Base-by-base conservation (phyloP, 192 early-diverging fungal species). In the Coemansia sp. region DNA sequence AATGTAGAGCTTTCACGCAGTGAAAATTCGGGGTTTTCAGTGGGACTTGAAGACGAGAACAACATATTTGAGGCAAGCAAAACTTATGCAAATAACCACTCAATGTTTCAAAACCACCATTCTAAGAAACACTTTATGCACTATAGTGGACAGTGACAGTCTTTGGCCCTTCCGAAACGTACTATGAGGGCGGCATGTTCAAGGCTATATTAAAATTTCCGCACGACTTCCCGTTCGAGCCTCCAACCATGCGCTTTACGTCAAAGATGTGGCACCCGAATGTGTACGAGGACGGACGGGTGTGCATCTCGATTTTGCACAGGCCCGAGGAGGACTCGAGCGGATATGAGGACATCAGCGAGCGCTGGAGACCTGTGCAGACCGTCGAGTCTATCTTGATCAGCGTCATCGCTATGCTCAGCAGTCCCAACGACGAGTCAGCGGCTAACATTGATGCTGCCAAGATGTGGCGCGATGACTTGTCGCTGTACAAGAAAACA, bases 271-370 rank as follows among this genome's bases (percentile, higher is more conserved):
- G 90, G 86, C 96, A 98, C 67, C 96, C 96, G 31, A 98, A 93
- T 71, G 89, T 97, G 5, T 95, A 96, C 72, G 79, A 84, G 10
- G 84, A 94, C 74, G 97, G 97, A 14, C 85, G 87, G 22, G 94
- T 98, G 15, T 97, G 95, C 74, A 97, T 98, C 54, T 94, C 93
- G n/a, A 98, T 98, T 68, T 76, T 98, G 69, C 88, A 90, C 55
- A 85, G 83, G 28, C 85, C 89, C 17, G 91, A 87, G n/a, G 91
- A 94, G 19, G 96, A 98, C 78, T 85, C 86, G 65, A 95, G 84
- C 62, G 94, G 94, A 0, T 98, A 98, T 71, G 95, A 97, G 68
- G 71, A 88, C 52, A 87, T 94, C 3, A 82, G 82, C 37, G 96
- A 98, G 71, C 86, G 96, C 62, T 98, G 96, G 96, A 84, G 86